Evolutionary conservation across 108 stramenopile genomes (phyloP), one percentile per base, ranked within the genome.

Genomic region (Cyclotella choctawhatcheeana): DNA sequence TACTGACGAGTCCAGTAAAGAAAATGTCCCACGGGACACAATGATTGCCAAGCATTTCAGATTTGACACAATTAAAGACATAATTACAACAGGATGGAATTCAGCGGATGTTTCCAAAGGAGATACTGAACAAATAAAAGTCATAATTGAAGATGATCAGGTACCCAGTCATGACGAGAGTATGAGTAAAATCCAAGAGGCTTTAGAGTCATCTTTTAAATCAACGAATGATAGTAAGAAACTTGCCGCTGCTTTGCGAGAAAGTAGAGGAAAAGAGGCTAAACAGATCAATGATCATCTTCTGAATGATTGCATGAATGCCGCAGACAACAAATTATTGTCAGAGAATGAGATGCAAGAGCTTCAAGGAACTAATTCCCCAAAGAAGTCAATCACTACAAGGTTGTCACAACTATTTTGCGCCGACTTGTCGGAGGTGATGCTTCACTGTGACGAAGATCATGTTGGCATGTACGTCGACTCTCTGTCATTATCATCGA

Each of bases 401-500:
- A n/a, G n/a, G n/a, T n/a, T 56, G 55, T 1, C 16, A 13, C 55
- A 30, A 12, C 20, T 56, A 18, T 56, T 56, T 29, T 56, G 55
- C 31, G 55, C 55, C 5, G 12, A 27, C 30, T 31, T 56, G 30
- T 12, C 55, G 14, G 55, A 56, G 0, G 55, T 56, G 10, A 6
- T 56, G 29, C 27, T 31, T 56, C 55, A 56, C 31, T 56, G 55
- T 56, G 55, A 56, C 20, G 55, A 56, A 56, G 55, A 56, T 29
- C 55, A 56, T 6, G 29, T 30, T 12, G 55, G 55, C 55, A 56
- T 56, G 10, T 56, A 56, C n/a, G 29, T 12, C 14, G 55, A 56
- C n/a, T 56, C 55, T 14, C 10, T 30, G 30, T 56, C 29, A 31
- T 2, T 56, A 30, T 56, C 55, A 3, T 56, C 55, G 3, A 30